A percentile compares a stretch with the other conserved stretches of the same genome.
These are phyloP conservation scores for Exserohilum rostratum DNA, from an alignment of 2,329 filamentous ascomycete species.

Conservation along the genomic window DNA sequence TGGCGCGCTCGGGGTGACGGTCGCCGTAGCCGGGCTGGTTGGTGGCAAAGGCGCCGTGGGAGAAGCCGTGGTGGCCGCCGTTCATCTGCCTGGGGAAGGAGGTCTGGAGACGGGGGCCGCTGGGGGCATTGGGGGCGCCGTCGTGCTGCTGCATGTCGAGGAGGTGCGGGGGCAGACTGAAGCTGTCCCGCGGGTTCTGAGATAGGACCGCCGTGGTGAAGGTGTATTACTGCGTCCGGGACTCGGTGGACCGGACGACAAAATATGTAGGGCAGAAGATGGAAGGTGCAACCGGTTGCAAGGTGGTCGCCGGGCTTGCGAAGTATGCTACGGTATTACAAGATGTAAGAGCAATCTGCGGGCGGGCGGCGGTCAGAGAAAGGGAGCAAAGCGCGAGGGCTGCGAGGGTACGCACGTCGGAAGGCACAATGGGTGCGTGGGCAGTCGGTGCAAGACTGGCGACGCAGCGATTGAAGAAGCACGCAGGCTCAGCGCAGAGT, in stretches of 20 bases:
- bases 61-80: slow-evolving; percentile 82
- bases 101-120: slow-evolving; percentile 63
- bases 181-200: slow-evolving; percentile 78
- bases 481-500: slow-evolving; percentile 33
- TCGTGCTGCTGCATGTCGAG: slow-evolving; percentile 92
- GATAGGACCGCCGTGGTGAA: slow-evolving; percentile 83
- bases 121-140: slow-evolving; percentile 64
- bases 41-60: slow-evolving; percentile 87
- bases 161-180: slow-evolving; percentile 82
- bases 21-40: slow-evolving; percentile 84
- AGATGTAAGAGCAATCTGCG: slow-evolving; percentile 33
- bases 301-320: slow-evolving; percentile 26
- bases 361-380: slow-evolving; percentile 11
- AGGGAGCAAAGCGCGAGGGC: background rate
- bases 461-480: slow-evolving; percentile 28
- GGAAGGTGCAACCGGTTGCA: slow-evolving; percentile 38
- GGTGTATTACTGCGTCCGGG: slow-evolving; percentile 64
- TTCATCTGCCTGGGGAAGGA: slow-evolving; percentile 73
- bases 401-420: slow-evolving; percentile 30
- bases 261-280: slow-evolving; percentile 46
- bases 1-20: slow-evolving; percentile 80
- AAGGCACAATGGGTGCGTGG: slow-evolving; percentile 36
- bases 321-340: slow-evolving; percentile 42
- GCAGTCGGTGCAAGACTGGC: slow-evolving; percentile 33
- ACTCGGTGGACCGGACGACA: slow-evolving; percentile 49